Conservation (phyloP, 495 filamentous ascomycete genomes). For the Lichenothelia convexa region DNA sequence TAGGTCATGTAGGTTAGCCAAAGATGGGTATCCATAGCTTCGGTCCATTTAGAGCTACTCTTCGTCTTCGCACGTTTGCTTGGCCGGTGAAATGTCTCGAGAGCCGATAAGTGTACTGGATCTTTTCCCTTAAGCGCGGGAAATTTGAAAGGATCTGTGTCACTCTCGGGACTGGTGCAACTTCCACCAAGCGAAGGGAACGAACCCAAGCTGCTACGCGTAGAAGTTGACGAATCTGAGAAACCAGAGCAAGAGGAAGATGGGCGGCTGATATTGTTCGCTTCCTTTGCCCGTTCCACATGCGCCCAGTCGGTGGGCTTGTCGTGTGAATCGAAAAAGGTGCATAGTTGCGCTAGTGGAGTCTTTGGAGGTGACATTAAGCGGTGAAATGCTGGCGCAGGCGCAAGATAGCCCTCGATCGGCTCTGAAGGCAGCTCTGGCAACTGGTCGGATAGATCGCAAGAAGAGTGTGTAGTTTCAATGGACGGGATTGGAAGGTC, state of each 20-base stretch:
- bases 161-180: constrained; percentile 50
- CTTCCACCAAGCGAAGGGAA: constrained; percentile 47
- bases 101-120: constrained; percentile 11
- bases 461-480: constrained; percentile 30
- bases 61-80: constrained; percentile 13
- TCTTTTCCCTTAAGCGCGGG: constrained; percentile 24
- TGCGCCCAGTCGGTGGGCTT: constrained; percentile 1
- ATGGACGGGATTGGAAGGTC: constrained; percentile 36
- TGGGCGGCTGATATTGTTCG: constrained; percentile 24
- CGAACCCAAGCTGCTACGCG: constrained; percentile 44
- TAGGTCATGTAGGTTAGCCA: constrained; percentile 85
- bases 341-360: constrained; percentile 37
- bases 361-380: constrained; percentile 41
- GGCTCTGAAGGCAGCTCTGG: constrained; percentile 10
- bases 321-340: constrained; percentile 17
- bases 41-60: constrained; percentile 44
- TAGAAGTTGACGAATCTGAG: constrained; percentile 54
- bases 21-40: constrained; percentile 79
- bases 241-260: constrained; percentile 40
- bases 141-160: constrained; percentile 36
- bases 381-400: constrained; percentile 26
- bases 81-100: constrained; percentile 5
- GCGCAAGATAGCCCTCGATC: constrained; percentile 27
- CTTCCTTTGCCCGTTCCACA: constrained; percentile 6
- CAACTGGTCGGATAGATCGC: constrained; percentile 10